These are phyloP conservation scores for Exutisphaerella laricina DNA, from an alignment of 2,329 filamentous ascomycete genomes.

Conservation along the genomic window DNA sequence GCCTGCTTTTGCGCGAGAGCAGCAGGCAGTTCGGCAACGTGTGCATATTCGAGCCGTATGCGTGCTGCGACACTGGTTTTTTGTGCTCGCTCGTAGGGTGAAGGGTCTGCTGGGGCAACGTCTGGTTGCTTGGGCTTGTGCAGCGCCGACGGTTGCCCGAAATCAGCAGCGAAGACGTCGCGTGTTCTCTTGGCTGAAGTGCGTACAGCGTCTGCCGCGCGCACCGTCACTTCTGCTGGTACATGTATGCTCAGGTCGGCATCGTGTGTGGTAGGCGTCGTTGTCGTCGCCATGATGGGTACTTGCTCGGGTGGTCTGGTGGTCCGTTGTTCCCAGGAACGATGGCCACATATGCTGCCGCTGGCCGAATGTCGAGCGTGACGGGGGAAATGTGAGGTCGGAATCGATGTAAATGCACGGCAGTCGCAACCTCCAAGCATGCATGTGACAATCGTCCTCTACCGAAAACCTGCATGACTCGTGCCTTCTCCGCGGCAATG, in stretches of 20 bases:
- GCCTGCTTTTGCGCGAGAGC: slow-evolving; percentile 75
- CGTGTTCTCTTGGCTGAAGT: slow-evolving; percentile 50
- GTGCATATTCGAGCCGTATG: slow-evolving; percentile 68
- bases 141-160: slow-evolving; percentile 40
- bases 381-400: too few species aligned
- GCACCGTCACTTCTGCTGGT: slow-evolving; percentile 20
- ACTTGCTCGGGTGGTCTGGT: too few species aligned
- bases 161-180: slow-evolving; percentile 50
- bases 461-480: too few species aligned
- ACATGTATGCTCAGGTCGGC: too few species aligned
- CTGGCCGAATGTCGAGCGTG: too few species aligned
- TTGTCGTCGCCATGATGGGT: slow-evolving; percentile 2
- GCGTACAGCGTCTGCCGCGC: slow-evolving; percentile 33
- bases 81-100: slow-evolving; percentile 41
- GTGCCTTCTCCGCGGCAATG: too few species aligned
- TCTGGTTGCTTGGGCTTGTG: slow-evolving; percentile 38
- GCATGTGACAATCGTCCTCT: too few species aligned
- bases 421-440: too few species aligned
- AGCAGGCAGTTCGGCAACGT: slow-evolving; percentile 70
- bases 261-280: slow-evolving; percentile 4
- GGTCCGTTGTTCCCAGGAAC: too few species aligned
- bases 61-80: slow-evolving; percentile 50
- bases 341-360: too few species aligned
- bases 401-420: too few species aligned
- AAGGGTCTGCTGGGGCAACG: slow-evolving; percentile 42